phyloP scores from a whole-genome alignment of 2,329 filamentous ascomycete species.

The Ilyonectria mors-panacis region DNA sequence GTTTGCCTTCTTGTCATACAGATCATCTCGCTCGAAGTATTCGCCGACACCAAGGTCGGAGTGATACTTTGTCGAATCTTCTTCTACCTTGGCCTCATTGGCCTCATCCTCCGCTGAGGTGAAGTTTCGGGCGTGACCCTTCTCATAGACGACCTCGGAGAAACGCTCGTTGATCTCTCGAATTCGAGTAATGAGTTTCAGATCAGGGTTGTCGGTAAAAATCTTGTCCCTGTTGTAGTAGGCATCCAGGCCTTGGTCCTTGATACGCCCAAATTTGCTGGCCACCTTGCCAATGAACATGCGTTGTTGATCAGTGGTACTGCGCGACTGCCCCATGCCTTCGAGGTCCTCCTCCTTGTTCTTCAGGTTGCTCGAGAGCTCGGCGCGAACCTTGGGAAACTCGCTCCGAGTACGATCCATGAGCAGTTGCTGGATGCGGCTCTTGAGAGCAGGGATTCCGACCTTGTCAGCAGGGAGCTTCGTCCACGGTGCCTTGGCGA shows the following conservation, averaged over 20 bases:
- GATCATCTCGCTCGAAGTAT: constrained; percentile 34
- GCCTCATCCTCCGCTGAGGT: neutral
- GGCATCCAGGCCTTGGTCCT: constrained; percentile 52
- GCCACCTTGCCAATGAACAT: constrained; percentile 54
- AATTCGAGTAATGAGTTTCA: constrained; percentile 58
- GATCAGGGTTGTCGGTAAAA: constrained; percentile 42
- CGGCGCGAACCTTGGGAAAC: constrained; percentile 54
- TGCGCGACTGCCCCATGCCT: constrained; percentile 51
- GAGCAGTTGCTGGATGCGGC: constrained; percentile 55
- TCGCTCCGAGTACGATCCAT: constrained; percentile 58
- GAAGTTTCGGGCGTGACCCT: constrained; percentile 39
- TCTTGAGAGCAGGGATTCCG: constrained; percentile 55
- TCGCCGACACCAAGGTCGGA: neutral
- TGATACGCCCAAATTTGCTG: constrained; percentile 47
- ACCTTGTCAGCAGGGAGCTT: constrained; percentile 45
- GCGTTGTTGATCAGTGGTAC: constrained; percentile 50
- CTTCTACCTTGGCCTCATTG: neutral
- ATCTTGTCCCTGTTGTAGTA: constrained; percentile 52
- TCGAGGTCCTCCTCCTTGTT: constrained; percentile 36
- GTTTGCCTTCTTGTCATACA: constrained; percentile 1
- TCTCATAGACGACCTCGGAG: constrained; percentile 43
- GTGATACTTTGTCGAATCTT: neutral
- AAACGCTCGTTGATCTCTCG: constrained; percentile 57
- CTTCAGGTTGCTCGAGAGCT: constrained; percentile 44
- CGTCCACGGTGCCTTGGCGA: constrained; percentile 55